Conservation (phyloP, 2,329 filamentous ascomycete genomes). For the Botrytis fabae region DNA sequence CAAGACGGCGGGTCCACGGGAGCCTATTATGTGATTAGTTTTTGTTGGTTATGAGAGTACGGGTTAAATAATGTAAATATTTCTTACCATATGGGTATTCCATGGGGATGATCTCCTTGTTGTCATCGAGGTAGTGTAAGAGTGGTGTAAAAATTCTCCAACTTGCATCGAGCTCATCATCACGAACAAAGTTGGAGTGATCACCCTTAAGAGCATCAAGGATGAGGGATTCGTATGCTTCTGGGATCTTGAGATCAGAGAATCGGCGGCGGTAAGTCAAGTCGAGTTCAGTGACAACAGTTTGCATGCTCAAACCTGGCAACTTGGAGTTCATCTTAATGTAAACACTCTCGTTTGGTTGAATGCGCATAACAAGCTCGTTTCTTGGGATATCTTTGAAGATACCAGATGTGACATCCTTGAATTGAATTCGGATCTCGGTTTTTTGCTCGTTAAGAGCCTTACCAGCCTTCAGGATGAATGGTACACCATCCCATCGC, state of each 20-base stretch:
- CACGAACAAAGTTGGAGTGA: slow-evolving; percentile 98
- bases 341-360: slow-evolving; percentile 99
- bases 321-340: slow-evolving; percentile 99
- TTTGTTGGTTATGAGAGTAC: background rate
- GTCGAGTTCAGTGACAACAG: slow-evolving; percentile 96
- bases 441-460: slow-evolving; percentile 99
- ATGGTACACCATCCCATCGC: slow-evolving; percentile 97
- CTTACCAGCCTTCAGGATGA: slow-evolving; percentile 99
- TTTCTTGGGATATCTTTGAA: slow-evolving; percentile 99
- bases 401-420: slow-evolving; percentile 98
- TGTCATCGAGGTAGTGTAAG: slow-evolving; percentile 96
- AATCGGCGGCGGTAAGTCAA: slow-evolving; percentile 97
- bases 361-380: slow-evolving; percentile 98
- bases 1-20: slow-evolving; percentile 90
- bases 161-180: slow-evolving; percentile 93
- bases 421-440: slow-evolving; percentile 98
- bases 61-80: background rate
- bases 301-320: slow-evolving; percentile 98
- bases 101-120: slow-evolving; percentile 99
- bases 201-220: slow-evolving; percentile 97
- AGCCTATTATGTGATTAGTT: slow-evolving; percentile 58
- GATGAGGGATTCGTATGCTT: slow-evolving; percentile 97
- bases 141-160: slow-evolving; percentile 99
- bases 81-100: slow-evolving; percentile 95
- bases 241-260: slow-evolving; percentile 98